Conservation (phyloP, 78 protist species). For the Dictyostelium intermedium region DNA sequence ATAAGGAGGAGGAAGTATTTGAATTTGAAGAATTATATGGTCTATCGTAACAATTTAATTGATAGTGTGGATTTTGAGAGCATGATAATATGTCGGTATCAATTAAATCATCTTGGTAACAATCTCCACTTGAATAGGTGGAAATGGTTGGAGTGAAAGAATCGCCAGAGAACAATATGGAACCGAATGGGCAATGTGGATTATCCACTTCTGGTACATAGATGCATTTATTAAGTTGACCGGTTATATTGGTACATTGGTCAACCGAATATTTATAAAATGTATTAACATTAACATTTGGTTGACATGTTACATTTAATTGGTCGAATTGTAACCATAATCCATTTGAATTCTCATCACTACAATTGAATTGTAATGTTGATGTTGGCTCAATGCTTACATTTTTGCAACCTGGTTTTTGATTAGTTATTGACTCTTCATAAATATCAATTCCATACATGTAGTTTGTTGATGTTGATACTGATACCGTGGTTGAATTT, state of each 20-base stretch:
- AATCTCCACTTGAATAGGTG: not conserved
- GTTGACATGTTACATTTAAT: not conserved
- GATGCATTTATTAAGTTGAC: not conserved
- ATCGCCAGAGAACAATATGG: not conserved
- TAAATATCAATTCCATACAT: too few relatives aligned
- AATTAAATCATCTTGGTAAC: not conserved
- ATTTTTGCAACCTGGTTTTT: not conserved
- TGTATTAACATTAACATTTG: not conserved
- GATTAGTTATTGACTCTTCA: not conserved
- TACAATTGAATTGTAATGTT: not conserved
- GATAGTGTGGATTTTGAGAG: not conserved
- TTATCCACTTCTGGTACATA: too few relatives aligned
- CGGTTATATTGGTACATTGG: not conserved
- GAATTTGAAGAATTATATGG: not conserved
- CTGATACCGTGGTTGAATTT: too few relatives aligned
- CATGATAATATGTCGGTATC: not conserved
- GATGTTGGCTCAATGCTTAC: not conserved
- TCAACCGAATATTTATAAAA: not conserved
- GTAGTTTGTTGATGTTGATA: not conserved
- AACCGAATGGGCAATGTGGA: not conserved
- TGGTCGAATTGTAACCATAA: not conserved
- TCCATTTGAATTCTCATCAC: not conserved
- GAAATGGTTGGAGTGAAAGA: not conserved
- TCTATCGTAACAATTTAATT: not conserved
- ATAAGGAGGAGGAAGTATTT: not conserved